Conservation (phyloP, 192 early-diverging fungal species). For the Coemansia sp. region DNA sequence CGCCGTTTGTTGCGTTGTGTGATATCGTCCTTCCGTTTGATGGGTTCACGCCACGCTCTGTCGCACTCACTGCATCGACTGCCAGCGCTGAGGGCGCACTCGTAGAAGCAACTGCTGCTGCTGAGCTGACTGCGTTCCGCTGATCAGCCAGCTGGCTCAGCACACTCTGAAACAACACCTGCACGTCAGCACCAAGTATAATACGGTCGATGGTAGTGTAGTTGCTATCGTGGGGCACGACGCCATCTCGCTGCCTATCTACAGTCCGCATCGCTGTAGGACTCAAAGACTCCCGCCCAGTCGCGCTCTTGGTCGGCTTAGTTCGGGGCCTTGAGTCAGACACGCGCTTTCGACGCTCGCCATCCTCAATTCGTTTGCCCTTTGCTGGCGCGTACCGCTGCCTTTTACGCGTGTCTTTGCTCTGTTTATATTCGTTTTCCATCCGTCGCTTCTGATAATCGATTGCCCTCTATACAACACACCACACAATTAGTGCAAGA, state of each 20-base stretch:
- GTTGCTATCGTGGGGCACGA: conserved; percentile 11
- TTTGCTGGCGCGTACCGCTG: conserved; percentile 29
- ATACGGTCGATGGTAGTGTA: conserved; percentile 42
- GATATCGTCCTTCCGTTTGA: background rate
- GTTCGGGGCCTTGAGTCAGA: conserved; percentile 27
- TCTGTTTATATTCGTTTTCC: conserved; percentile 29
- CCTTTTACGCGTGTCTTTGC: conserved; percentile 40
- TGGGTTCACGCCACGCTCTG: background rate
- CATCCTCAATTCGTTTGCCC: conserved; percentile 25
- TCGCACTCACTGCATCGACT: background rate
- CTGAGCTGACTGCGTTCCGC: conserved; percentile 24
- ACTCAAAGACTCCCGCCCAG: conserved; percentile 33
- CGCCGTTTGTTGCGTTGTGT: background rate
- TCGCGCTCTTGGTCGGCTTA: conserved; percentile 14
- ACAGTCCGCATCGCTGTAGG: conserved; percentile 17
- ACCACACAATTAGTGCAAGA: background rate
- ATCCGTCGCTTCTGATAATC: conserved; percentile 49
- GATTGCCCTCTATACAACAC: conserved; percentile 32
- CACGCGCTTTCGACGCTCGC: conserved; percentile 34
- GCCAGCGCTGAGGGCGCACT: background rate
- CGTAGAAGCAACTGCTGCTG: conserved; percentile 1
- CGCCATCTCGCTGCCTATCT: conserved; percentile 24
- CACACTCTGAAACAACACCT: conserved; percentile 50
- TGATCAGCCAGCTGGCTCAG: conserved; percentile 49
- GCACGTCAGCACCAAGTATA: conserved; percentile 42